These are phyloP conservation scores for Lactarius tabidus DNA, from an alignment of 768 basidiomycete species.

Conservation along the genomic window DNA sequence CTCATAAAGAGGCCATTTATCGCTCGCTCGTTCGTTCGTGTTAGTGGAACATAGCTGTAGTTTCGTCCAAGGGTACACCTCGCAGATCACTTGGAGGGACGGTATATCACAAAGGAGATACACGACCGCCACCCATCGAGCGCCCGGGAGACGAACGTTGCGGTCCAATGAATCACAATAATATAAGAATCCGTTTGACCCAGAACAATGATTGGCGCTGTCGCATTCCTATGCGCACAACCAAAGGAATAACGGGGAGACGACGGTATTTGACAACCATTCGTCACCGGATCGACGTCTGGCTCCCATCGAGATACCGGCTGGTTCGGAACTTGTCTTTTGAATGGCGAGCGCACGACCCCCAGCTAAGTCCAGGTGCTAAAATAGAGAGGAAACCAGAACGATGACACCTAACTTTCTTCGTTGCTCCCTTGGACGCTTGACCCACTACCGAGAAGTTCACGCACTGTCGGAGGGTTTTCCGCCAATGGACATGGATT, in stretches of 20 bases:
- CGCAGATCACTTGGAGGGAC: too few species aligned
- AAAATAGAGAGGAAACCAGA: neutral
- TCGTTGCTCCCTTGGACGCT: neutral
- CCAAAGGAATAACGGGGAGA: neutral
- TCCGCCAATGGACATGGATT: neutral
- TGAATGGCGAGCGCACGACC: neutral
- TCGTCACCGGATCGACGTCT: neutral
- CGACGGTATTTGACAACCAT: neutral
- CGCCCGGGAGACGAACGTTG: neutral
- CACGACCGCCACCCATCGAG: neutral
- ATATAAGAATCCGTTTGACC: neutral
- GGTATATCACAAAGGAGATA: neutral
- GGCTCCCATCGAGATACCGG: neutral
- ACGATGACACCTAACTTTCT: neutral
- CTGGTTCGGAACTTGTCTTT: too few species aligned
- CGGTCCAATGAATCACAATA: neutral
- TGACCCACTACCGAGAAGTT: too few species aligned
- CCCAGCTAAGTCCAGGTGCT: neutral
- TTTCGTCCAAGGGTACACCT: too few species aligned
- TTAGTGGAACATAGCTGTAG: too few species aligned
- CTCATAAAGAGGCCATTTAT: too few species aligned
- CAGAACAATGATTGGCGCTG: neutral
- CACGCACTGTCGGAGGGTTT: too few species aligned
- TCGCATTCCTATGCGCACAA: neutral
- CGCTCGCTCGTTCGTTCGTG: too few species aligned